A percentile compares a stretch with the other conserved stretches of the same genome.
Conservation (phyloP, 2,329 filamentous ascomycete species). For the Pyricularia pennisetigena region DNA sequence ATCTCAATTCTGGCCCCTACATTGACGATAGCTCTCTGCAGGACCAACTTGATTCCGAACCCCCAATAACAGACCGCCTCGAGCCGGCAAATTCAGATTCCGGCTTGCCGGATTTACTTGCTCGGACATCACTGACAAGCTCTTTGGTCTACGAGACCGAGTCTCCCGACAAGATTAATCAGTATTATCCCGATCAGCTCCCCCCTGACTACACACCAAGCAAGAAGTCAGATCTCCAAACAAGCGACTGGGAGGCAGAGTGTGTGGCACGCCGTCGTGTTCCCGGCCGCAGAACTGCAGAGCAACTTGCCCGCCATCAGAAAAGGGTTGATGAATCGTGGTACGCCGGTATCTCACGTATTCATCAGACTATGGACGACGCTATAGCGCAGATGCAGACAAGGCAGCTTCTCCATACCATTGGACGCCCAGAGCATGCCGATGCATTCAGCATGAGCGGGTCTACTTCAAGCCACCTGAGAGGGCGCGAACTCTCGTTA, state of each 20-base stretch:
- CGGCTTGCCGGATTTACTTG: constrained; percentile 11
- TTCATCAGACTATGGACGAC: constrained; percentile 22
- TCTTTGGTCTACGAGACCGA: constrained; percentile 12
- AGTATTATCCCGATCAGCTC: constrained; percentile 21
- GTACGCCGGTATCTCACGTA: constrained; percentile 51
- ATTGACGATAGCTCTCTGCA: background rate
- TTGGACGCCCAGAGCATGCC: background rate
- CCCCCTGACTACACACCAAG: constrained; percentile 19
- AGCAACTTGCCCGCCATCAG: constrained; percentile 34
- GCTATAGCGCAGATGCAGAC: constrained; percentile 20
- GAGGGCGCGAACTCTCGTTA: constrained; percentile 11
- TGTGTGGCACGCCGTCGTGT: constrained; percentile 5
- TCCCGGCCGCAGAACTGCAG: constrained; percentile 13
- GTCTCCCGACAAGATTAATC: constrained; percentile 13
- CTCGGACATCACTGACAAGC: constrained; percentile 10
- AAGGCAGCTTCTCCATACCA: background rate
- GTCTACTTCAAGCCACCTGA: too few species aligned
- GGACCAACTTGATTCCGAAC: background rate
- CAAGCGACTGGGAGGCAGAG: background rate
- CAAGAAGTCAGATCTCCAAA: constrained; percentile 10
- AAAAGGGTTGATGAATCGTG: constrained; percentile 84
- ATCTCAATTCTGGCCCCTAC: background rate
- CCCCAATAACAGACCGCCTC: background rate
- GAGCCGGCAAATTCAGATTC: background rate
- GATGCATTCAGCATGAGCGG: background rate